Evolutionary conservation across 495 filamentous ascomycete species (phyloP).

Genomic region (Podospora didyma): DNA sequence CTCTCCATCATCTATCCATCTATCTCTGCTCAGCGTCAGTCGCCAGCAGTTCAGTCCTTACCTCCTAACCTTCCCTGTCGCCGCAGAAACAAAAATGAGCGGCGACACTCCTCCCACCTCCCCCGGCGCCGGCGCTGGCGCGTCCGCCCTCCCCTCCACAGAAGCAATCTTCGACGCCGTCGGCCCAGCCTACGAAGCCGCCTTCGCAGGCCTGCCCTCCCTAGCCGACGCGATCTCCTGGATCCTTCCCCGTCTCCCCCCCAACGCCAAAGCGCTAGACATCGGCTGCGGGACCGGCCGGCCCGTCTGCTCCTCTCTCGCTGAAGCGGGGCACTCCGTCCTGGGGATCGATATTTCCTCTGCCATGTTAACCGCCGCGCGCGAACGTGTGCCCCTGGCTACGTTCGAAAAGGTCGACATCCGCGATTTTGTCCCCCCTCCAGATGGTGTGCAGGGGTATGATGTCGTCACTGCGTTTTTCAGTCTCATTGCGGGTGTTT

Average conservation of each 20-base stretch:
- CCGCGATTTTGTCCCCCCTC: constrained; percentile 17
- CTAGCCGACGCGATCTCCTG: constrained; percentile 10
- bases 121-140: too few relatives aligned
- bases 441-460: not conserved
- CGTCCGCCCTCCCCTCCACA: constrained; percentile 5
- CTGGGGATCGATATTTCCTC: constrained; percentile 35
- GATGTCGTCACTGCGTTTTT: constrained; percentile 17
- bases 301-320: constrained; percentile 30
- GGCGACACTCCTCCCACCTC: too few relatives aligned
- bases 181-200: constrained; percentile 15
- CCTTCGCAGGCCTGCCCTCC: constrained; percentile 7
- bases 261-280: constrained; percentile 22
- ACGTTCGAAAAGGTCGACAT: constrained; percentile 30
- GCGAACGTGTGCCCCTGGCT: constrained; percentile 25
- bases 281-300: constrained; percentile 39
- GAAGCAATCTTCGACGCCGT: constrained; percentile 17
- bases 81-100: too few relatives aligned
- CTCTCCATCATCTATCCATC: too few relatives aligned
- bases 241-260: constrained; percentile 14
- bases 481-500: constrained; percentile 15
- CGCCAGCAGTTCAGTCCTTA: too few relatives aligned
- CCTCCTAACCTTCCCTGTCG: too few relatives aligned
- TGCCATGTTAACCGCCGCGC: constrained; percentile 30
- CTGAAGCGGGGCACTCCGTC: constrained; percentile 27
- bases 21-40: too few relatives aligned